Evolutionary conservation across 371 early-diverging fungal genomes (phyloP), one percentile per base, ranked within the genome.

Genomic region (Parasitella parasitica): DNA sequence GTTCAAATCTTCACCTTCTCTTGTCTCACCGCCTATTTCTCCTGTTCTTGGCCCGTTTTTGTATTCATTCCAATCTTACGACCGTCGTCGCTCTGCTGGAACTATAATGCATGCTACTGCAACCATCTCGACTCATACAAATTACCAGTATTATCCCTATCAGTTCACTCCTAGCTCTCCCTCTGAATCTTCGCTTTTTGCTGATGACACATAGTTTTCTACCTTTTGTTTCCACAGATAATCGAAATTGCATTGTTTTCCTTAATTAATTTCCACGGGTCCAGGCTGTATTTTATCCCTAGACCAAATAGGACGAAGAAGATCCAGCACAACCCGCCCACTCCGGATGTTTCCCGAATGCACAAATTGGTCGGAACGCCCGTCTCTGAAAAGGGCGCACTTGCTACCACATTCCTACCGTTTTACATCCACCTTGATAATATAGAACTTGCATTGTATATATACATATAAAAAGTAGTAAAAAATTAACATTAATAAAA

Each of bases 101-200:
- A 57, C 30, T 46, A 54, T 64, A 30, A 57, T 32, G n/a, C 64
- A 49, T 53, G 36, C 46, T 26, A 35, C 50, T 20, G 30, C 13
- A 9, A 41, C 20, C 18, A 39, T 32, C 13, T 39, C 50, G 1
- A 63, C 50, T 24, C 50, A 27, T 50, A 56, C 38, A 16, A 46
- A 57, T 11, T 61, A 57, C 20, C 55, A 61, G 35, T 62, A 63
- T 36, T 55, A 32, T 16, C 63, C 63, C 18, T 63, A 62, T 39
- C 54, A 49, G 41, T 58, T 58, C 49, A 57, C 58, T 20, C 59
- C 68, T n/a, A 46, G 55, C 28, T 57, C 67, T 63, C 56, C 63
- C 20, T 59, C 59, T 51, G 63, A 53, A 48, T 67, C 62, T 16
- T 61, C 62, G 3, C 46, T 67, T 13, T 67, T 37, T 54, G 61